Percentiles rank a stretch among this genome's conserved stretches.
These are phyloP conservation scores for Hypoxylon fragiforme DNA, from an alignment of 495 filamentous ascomycete species.

Conservation along the genomic window DNA sequence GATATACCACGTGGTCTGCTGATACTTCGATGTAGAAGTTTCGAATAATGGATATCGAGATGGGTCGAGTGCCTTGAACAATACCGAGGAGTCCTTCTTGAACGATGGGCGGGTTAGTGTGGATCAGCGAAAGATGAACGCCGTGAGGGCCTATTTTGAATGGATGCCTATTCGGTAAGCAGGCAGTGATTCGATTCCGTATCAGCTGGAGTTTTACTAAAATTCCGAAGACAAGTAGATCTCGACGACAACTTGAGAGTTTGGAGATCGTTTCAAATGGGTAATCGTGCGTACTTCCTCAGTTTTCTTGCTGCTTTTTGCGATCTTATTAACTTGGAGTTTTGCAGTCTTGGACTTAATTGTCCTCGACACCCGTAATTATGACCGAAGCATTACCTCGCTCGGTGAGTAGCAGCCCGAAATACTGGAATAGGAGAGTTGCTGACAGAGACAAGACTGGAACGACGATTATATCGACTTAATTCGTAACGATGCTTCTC, in stretches of 20 bases:
- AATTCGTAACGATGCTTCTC: slow-evolving; percentile 60
- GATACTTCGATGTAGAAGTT: slow-evolving; percentile 43
- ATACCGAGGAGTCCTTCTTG: slow-evolving; percentile 64
- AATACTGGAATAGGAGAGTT: neutral
- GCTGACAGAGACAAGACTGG: slow-evolving; percentile 35
- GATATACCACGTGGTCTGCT: neutral
- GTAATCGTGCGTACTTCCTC: slow-evolving; percentile 43
- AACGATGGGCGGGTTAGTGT: slow-evolving; percentile 61
- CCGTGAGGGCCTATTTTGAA: slow-evolving; percentile 71
- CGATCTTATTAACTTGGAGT: neutral
- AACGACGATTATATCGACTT: slow-evolving; percentile 60
- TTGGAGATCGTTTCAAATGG: slow-evolving; percentile 68
- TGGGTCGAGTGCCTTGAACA: slow-evolving; percentile 57
- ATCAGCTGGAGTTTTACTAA: slow-evolving; percentile 1
- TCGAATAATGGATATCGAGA: slow-evolving; percentile 65
- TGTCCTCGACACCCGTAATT: slow-evolving; percentile 70
- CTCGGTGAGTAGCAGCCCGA: slow-evolving; percentile 26
- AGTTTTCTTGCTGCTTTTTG: neutral
- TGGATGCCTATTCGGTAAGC: slow-evolving; percentile 62
- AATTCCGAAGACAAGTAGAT: slow-evolving; percentile 52
- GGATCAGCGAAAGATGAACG: slow-evolving; percentile 70
- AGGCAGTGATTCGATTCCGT: neutral
- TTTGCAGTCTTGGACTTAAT: slow-evolving; percentile 59
- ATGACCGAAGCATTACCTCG: slow-evolving; percentile 61
- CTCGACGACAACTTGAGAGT: slow-evolving; percentile 73